These are phyloP conservation scores for Zymoseptoria passerinii DNA, from an alignment of 2,329 filamentous ascomycete genomes.

Conservation along the genomic window DNA sequence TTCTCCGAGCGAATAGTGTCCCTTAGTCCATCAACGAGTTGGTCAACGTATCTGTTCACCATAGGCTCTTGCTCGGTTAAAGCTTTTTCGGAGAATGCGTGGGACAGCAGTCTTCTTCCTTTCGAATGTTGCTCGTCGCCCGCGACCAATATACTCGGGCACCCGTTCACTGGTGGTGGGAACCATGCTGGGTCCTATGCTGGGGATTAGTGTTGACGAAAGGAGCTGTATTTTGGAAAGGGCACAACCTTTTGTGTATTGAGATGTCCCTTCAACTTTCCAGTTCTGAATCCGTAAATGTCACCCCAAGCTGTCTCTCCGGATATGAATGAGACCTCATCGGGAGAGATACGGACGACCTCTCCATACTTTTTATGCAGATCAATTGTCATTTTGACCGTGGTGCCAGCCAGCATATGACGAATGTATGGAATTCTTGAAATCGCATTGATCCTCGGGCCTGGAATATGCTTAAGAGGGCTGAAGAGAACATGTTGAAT, in stretches of 20 bases:
- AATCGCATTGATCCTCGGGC: constrained; percentile 30
- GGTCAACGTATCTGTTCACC: constrained; percentile 33
- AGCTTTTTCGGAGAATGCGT: constrained; percentile 38
- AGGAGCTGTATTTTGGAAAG: neutral
- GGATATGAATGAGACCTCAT: constrained; percentile 42
- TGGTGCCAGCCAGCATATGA: constrained; percentile 19
- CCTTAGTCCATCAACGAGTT: constrained; percentile 32
- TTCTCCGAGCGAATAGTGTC: constrained; percentile 17
- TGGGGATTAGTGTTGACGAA: neutral
- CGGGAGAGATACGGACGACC: constrained; percentile 33
- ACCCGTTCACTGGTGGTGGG: constrained; percentile 25
- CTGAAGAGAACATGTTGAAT: constrained; percentile 37
- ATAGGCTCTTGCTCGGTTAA: constrained; percentile 35
- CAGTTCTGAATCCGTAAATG: constrained; percentile 34
- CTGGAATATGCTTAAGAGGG: constrained; percentile 37
- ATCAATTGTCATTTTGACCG: constrained; percentile 34
- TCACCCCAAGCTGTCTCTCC: constrained; percentile 38
- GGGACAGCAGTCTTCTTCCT: constrained; percentile 32
- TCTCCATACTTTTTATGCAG: constrained; percentile 37
- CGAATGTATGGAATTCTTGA: constrained; percentile 19
- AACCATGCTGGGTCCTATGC: constrained; percentile 29
- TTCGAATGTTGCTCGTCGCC: constrained; percentile 34
- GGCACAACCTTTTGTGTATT: constrained; percentile 28
- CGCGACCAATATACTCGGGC: constrained; percentile 25
- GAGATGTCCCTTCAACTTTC: constrained; percentile 28